Base-by-base conservation (phyloP, 352 stramenopile species). In the Phytopythium vexans region DNA sequence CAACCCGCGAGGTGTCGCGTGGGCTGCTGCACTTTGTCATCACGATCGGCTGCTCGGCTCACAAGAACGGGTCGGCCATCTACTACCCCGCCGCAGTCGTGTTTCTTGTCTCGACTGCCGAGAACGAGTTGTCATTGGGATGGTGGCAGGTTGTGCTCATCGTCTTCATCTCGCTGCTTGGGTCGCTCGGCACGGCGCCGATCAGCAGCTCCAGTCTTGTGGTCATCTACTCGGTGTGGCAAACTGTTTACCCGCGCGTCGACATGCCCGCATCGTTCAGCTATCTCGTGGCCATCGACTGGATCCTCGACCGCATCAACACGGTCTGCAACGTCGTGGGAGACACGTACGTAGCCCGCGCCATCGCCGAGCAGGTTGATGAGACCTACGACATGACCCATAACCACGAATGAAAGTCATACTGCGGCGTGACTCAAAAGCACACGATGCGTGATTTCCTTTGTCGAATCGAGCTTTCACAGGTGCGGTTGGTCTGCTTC, bases 61-160 rank as follows among this genome's bases (percentile, higher is more conserved):
- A 92, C 68, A 92, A 89, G 74, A 88, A 92, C 54, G 82, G 82
- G 58, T 79, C 71, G 33, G 80, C 79, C 10, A 83, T 90, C 54
- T 86, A 84, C 53, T 92, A 86, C 54, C 77, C 77, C 0, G 80
- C 66, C 21, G 75, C 79, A 6, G 51, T 92, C 6, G 66, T 92
- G 12, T 92, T 89, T 52, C 64, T 92, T 15, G 75, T 78, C 8
- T 69, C 72, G 27, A 88, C 82, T 32, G 62, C 72, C 4, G 68
- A 68, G 5, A 45, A 58, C 0, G 41, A 57, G 3, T 66, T 82
- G 12, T 38, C 71, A 6, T 50, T 92, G 15, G 72, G 70, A 3
- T 81, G 62, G 60, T 47, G 73, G 34, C 56, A 88, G 50, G 41
- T 86, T 9, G 42, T 80, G 27, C 62, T 92, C 49, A 82, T 89